Base-by-base conservation (phyloP, 2,329 filamentous ascomycete genomes). In the Ophiocordyceps camponoti-rufipedis region DNA sequence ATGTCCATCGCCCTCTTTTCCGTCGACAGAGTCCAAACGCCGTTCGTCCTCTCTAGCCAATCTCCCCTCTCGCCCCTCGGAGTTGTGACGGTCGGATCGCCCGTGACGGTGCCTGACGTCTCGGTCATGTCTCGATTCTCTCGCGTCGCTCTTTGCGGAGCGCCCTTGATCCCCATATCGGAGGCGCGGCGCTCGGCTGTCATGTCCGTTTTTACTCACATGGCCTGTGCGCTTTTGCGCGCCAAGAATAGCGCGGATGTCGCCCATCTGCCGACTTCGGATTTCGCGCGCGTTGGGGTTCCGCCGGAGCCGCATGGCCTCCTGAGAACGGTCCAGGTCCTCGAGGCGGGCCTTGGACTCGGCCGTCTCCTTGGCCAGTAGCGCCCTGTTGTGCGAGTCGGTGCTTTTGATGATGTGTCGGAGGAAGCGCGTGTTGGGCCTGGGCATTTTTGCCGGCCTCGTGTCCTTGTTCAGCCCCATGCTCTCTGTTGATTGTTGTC, bases 341-440 rank as follows among this genome's bases (percentile, higher is more conserved):
- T 74, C 73, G 46, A 94, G 71, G 18, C 85, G 78, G 4, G 78
- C 78, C 49, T 72, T 72, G 0, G 86, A 79, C 52, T 96, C 88
- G 43, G 82, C 78, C 28, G 80, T 79, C 60, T 96, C 89, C 56
- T 81, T 93, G 1, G 83, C 85, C 16, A 86, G 75, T 29, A 96
- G 69, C 1, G 85, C 83, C 23, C 83, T 78, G 71, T 98, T 98
- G 63, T 98, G 89, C 45, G 64, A 82, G 54, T 93, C 83, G 9
- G 86, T 93, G 52, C 91, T 83, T 50, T 81, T 82, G 49, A 98
- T 85, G 47, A 96, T 84, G 55, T 91, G 82, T 47, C 80, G 80
- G 40, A 98, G 66, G 58, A 96, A 96, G 32, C 83, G 75, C 0
- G 85, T 95, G 56, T 98, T 96, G 3, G 89, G 88, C 58, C 89